Base-by-base conservation (phyloP, 1,284 basidiomycete species). In the Stereum hirsutum region DNA sequence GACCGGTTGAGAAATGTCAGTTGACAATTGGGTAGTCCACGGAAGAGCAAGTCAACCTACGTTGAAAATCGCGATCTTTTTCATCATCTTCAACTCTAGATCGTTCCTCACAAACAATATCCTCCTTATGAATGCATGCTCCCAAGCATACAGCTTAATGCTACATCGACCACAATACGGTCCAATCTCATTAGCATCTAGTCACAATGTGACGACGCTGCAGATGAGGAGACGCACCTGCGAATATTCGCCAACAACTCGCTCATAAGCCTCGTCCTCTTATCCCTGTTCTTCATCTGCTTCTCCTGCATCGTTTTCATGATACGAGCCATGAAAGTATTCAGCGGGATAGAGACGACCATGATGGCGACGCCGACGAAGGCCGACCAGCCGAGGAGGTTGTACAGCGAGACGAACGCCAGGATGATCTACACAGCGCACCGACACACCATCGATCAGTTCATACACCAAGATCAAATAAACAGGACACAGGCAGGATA, bases 321-420 rank as follows among this genome's bases (percentile, higher is more conserved):
- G 47, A 81, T 66, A 8, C 79, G 62, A 1, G 90, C 88, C 46
- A 93, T 81, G 38, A 74, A 54, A 0, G 89, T 89, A 53, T 91
- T 93, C 49, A 92, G 56, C 1, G 92, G 92, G 41, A 88, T 67
- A 0, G 82, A 84, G 43, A 90, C 58, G 34, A 92, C 60, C 91
- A 98, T 96, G 57, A 97, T 84, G 0, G 71, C 90, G 3, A 98
- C 89, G 10, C 94, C 94, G 40, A 91, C 85, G 54, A 97, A 93
- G 0, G 89, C 84, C 14, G 89, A 75, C 90, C 90, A 95, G 3
- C 93, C 94, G 17, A 97, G 75, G 17, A 97, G 77, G 49, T 80
- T 72, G 60, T 92, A 92, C 3, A 98, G 71, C 5, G 89, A 93
- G 27, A 96, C 62, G 59, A 98, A 97, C 0, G 94, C 93, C 11